phyloP scores from a whole-genome alignment of 768 basidiomycete species.

The Phaffia australis region DNA sequence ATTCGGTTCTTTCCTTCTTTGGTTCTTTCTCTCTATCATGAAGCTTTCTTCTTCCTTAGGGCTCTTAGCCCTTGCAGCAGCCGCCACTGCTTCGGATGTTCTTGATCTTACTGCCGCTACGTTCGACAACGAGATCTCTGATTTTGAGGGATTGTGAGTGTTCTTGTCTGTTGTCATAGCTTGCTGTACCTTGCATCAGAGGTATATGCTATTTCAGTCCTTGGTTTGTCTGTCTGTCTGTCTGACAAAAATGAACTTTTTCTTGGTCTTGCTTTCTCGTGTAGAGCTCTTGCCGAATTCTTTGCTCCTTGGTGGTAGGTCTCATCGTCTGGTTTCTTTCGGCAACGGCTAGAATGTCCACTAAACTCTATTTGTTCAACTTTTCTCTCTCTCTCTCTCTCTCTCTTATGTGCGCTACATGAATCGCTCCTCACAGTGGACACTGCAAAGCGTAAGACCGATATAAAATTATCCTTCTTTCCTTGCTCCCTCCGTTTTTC shows the following conservation, averaged over 20 bases:
- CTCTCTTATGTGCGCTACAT: too few relatives aligned
- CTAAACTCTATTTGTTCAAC: too few relatives aligned
- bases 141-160: background rate
- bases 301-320: constrained; percentile 14
- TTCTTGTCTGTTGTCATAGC: too few relatives aligned
- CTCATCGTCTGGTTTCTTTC: background rate
- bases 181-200: too few relatives aligned
- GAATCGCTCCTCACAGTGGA: constrained; percentile 55
- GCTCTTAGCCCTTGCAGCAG: constrained; percentile 45
- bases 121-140: constrained; percentile 4
- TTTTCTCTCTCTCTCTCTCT: too few relatives aligned
- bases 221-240: too few relatives aligned
- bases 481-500: background rate
- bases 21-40: constrained; percentile 2
- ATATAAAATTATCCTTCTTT: background rate
- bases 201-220: too few relatives aligned
- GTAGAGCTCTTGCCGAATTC: constrained; percentile 6
- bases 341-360: too few relatives aligned
- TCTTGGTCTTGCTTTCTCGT: too few relatives aligned
- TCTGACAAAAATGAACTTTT: too few relatives aligned
- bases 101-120: constrained; percentile 45
- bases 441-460: constrained; percentile 64
- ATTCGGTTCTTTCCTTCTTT: background rate
- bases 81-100: constrained; percentile 53
- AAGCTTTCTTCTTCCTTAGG: constrained; percentile 42